Evolutionary conservation across 2,329 filamentous ascomycete species (phyloP), one percentile per base, ranked within the genome.

Genomic region (Arthrobotrys sphaeroides): DNA sequence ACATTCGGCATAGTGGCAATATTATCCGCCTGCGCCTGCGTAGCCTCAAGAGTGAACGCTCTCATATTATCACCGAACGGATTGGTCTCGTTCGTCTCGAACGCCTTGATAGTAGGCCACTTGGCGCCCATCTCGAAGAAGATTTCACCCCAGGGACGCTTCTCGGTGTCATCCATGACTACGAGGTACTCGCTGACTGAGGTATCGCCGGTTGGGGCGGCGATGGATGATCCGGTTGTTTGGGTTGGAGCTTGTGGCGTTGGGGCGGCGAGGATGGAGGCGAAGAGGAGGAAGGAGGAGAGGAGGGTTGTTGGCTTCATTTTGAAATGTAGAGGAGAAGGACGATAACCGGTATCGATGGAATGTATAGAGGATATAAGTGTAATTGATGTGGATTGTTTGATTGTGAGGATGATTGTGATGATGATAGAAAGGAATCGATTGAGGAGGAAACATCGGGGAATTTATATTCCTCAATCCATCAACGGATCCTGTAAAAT

Each of bases 1-100:
- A 70, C 55, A 20, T 62, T 60, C 13, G 43, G 55, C 33, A 70
- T 70, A 31, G 43, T 55, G 5, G 40, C 51, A 12, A 68, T 68
- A n/a, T 45, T 60, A n/a, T 60, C 66, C 18, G 43, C n/a, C 43
- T 70, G n/a, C 1, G 40, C 55, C 33, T 24, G 55, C 10, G 33
- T 60, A 18, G 40, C 60, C 42, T 36, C 36, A 13, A 70, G 51
- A 1, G 66, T 70, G 16, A 33, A 60, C 1, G 40, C 66, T 16
- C 66, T 59, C 28, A 70, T 42, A 16, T 16, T 70, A 28, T 43
- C 13, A 13, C 66, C 66, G 9, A 53, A 70, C 2, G 66, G 60
- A 9, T 53, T 24, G 1, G 60, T 55, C 12, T 43, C 13, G 31
- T 62, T 49, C 6, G 38, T 31, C 3, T 38, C 26, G 18, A 62